Conservation (phyloP, 2,329 filamentous ascomycete genomes). For the Myotisia sp. region DNA sequence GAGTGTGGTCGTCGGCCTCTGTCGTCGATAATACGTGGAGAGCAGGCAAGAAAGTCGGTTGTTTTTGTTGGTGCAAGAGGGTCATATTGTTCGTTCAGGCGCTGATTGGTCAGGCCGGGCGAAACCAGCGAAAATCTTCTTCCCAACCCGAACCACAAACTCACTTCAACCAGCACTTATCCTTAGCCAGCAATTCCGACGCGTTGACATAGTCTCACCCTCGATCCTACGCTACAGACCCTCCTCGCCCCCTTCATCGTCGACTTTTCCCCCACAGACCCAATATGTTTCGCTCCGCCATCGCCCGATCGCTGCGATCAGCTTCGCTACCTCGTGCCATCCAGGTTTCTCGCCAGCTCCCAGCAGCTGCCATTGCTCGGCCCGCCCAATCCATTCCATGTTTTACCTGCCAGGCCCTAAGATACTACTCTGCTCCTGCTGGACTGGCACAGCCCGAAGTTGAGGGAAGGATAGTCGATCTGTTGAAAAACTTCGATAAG, state of each 20-base stretch:
- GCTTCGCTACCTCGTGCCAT: conserved; percentile 37
- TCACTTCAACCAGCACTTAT: neutral
- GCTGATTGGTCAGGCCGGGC: conserved; percentile 8
- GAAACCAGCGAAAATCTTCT: neutral
- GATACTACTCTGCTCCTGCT: conserved; percentile 75
- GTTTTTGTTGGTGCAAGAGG: conserved; percentile 5
- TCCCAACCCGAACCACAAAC: too few species aligned
- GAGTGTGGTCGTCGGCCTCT: conserved; percentile 1
- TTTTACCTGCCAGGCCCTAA: conserved; percentile 52
- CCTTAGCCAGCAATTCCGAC: too few species aligned
- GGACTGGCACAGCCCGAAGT: conserved; percentile 72
- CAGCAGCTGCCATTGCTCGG: conserved; percentile 46
- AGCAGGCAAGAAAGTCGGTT: neutral
- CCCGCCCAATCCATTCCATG: conserved; percentile 47
- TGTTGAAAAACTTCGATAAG: conserved; percentile 97
- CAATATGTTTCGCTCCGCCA: conserved; percentile 79
- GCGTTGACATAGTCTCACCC: too few species aligned
- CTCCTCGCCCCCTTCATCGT: conserved; percentile 1
- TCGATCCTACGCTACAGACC: neutral
- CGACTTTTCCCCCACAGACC: conserved; percentile 7
- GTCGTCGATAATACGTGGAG: too few species aligned
- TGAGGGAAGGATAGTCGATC: conserved; percentile 78
- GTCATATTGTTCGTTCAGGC: conserved; percentile 8
- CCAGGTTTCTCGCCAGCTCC: conserved; percentile 46
- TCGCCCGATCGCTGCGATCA: conserved; percentile 60